Evolutionary conservation across 768 basidiomycete species (phyloP).

Genomic region (Strobilomyces dryophilus): DNA sequence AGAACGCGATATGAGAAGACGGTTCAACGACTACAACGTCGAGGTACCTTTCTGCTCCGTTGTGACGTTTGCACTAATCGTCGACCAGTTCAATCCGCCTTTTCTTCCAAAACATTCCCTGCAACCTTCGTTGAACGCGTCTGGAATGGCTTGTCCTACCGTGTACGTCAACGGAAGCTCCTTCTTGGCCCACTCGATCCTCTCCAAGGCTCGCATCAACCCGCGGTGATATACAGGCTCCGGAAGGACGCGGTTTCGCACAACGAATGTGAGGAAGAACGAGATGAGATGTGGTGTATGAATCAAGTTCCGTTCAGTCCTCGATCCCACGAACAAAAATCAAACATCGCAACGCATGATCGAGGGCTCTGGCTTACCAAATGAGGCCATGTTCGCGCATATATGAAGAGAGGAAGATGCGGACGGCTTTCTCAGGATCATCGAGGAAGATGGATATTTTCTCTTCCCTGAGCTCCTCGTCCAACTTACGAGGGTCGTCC

Average conservation of each 20-base stretch:
- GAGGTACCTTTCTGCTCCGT: conserved; percentile 8
- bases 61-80: conserved; percentile 5
- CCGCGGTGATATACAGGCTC: conserved; percentile 44
- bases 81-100: conserved; percentile 36
- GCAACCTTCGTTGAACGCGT: conserved; percentile 47
- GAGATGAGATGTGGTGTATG: conserved; percentile 49
- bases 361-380: conserved; percentile 43
- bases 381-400: conserved; percentile 65
- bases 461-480: conserved; percentile 38
- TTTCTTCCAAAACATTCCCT: conserved; percentile 46
- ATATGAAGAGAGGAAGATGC: conserved; percentile 67
- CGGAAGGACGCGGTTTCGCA: conserved; percentile 51
- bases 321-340: conserved; percentile 16
- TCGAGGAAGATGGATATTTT: conserved; percentile 51
- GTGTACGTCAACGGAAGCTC: conserved; percentile 42
- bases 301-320: conserved; percentile 45
- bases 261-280: conserved; percentile 61
- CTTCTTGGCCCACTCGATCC: conserved; percentile 37
- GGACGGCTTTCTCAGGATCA: conserved; percentile 54
- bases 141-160: conserved; percentile 38
- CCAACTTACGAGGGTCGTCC: conserved; percentile 33
- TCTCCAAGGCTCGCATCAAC: conserved; percentile 43
- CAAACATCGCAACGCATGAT: background rate
- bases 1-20: conserved; percentile 3
- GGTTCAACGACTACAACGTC: background rate